These are phyloP conservation scores for Pichia sp. DNA, from an alignment of 1,139 yeast genomes.

Conservation along the genomic window DNA sequence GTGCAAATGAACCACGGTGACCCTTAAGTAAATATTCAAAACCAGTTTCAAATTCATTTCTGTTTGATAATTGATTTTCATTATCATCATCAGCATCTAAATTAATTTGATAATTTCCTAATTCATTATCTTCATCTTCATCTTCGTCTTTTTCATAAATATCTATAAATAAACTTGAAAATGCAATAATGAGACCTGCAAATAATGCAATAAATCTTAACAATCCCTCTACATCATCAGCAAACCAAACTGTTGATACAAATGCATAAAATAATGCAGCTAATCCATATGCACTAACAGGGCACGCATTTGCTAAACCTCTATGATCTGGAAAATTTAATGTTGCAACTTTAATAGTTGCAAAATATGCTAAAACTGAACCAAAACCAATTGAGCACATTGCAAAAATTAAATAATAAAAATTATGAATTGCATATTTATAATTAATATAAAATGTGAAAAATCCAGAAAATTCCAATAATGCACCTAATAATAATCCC, in stretches of 20 bases:
- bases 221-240: slow-evolving; percentile 37
- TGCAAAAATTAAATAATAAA: slow-evolving; percentile 39
- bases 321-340: slow-evolving; percentile 63
- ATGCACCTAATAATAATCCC: slow-evolving; percentile 50
- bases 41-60: slow-evolving; percentile 17
- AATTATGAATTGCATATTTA: slow-evolving; percentile 27
- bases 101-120: not conserved
- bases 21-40: slow-evolving; percentile 27
- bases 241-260: slow-evolving; percentile 40
- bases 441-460: slow-evolving; percentile 34
- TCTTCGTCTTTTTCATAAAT: slow-evolving; percentile 19
- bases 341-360: slow-evolving; percentile 64
- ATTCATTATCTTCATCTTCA: not conserved
- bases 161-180: slow-evolving; percentile 27
- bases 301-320: slow-evolving; percentile 60
- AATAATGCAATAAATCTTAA: slow-evolving; percentile 28
- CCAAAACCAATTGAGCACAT: slow-evolving; percentile 57
- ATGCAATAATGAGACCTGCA: slow-evolving; percentile 27
- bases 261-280: slow-evolving; percentile 33
- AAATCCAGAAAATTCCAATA: slow-evolving; percentile 38
- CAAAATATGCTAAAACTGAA: slow-evolving; percentile 55
- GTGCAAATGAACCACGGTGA: slow-evolving; percentile 32
- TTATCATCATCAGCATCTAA: slow-evolving; percentile 3
- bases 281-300: slow-evolving; percentile 52
- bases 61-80: not conserved